phyloP scores from a whole-genome alignment of 2,329 filamentous ascomycete species.

The Ceratocystis diversiconidia region DNA sequence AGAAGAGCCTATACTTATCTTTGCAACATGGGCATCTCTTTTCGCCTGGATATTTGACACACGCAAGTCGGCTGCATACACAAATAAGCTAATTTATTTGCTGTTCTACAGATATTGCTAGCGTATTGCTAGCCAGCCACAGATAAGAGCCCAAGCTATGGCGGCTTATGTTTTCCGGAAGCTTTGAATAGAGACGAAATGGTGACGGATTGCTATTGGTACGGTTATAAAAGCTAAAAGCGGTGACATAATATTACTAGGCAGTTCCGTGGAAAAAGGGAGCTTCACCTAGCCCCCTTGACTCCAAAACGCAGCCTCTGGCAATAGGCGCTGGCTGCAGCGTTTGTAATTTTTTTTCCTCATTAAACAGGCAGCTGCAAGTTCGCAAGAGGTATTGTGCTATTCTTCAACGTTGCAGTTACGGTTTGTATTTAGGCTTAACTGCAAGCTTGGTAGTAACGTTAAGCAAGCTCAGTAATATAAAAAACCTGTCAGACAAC shows the following conservation, averaged over 20 bases:
- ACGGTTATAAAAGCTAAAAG: background rate
- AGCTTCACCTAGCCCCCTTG: background rate
- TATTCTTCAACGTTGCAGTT: background rate
- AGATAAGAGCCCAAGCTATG: too few relatives aligned
- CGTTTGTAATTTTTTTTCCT: background rate
- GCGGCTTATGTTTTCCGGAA: background rate
- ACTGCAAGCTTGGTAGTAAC: background rate
- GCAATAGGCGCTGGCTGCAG: background rate
- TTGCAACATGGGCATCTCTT: too few relatives aligned
- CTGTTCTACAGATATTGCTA: too few relatives aligned
- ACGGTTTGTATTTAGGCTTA: background rate
- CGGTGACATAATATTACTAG: background rate
- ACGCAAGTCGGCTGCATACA: too few relatives aligned
- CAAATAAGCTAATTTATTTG: too few relatives aligned
- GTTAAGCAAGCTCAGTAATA: background rate
- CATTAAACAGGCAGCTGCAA: background rate
- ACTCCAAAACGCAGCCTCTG: background rate
- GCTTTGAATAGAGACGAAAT: background rate
- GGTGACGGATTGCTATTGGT: background rate
- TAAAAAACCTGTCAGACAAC: background rate
- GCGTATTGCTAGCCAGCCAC: too few relatives aligned
- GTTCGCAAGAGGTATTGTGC: background rate
- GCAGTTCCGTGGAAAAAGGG: background rate
- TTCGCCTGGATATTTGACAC: too few relatives aligned
- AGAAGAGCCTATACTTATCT: too few relatives aligned